These are phyloP conservation scores for Eurotiales sp. DNA, from an alignment of 2,329 filamentous ascomycete genomes.

Conservation along the genomic window DNA sequence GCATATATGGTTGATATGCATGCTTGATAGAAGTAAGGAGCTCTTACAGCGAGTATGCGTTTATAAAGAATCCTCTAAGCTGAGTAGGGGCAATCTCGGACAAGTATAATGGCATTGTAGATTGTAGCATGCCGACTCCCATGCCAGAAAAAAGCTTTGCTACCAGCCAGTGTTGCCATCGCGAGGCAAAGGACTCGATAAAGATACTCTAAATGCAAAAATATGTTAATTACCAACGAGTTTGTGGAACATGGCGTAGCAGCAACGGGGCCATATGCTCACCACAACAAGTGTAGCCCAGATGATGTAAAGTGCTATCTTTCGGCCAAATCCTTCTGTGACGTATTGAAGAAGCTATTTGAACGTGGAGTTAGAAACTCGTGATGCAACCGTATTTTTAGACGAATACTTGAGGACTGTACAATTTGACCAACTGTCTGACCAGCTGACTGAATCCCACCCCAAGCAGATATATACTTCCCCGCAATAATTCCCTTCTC, in stretches of 20 bases:
- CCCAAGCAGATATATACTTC: constrained; percentile 38
- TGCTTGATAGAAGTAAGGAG: neutral
- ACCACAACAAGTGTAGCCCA: constrained; percentile 32
- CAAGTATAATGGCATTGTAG: constrained; percentile 41
- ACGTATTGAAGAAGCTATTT: constrained; percentile 31
- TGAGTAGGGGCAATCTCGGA: constrained; percentile 41
- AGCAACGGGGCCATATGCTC: constrained; percentile 2
- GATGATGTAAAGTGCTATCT: constrained; percentile 33
- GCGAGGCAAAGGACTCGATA: constrained; percentile 34
- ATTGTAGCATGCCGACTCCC: constrained; percentile 43
- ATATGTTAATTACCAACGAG: neutral
- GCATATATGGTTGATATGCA: neutral
- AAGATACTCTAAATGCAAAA: constrained; percentile 28
- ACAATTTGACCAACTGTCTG: constrained; percentile 40
- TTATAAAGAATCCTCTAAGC: constrained; percentile 39
- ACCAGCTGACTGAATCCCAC: constrained; percentile 38
- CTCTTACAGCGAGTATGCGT: constrained; percentile 36
- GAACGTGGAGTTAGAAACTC: neutral
- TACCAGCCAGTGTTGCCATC: constrained; percentile 41
- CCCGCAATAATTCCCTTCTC: constrained; percentile 32
- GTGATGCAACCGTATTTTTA: neutral
- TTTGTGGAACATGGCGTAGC: too few species aligned
- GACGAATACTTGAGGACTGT: neutral
- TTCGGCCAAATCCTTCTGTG: constrained; percentile 35
- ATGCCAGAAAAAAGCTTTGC: constrained; percentile 35